A percentile compares a stretch with the other conserved stretches of the same genome.
Evolutionary conservation across 768 basidiomycete genomes (phyloP).

Genomic region (Leccinum variicolor): DNA sequence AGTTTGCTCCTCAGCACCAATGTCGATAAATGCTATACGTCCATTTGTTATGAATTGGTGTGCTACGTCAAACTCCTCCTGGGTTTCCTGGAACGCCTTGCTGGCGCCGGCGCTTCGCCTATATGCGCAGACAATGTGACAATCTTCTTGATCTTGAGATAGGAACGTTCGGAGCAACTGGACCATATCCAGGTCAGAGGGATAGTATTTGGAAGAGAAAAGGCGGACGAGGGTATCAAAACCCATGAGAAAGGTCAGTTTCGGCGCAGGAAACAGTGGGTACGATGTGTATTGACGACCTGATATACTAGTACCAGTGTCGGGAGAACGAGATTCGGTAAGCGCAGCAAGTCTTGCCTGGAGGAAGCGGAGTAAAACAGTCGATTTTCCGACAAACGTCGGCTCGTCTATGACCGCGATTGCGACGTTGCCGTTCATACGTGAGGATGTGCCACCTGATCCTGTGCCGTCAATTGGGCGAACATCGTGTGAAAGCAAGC

Average conservation of each 20-base stretch:
- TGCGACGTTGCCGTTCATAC: slow-evolving; percentile 48
- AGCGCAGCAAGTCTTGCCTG: slow-evolving; percentile 20
- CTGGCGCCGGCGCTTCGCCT: slow-evolving; percentile 33
- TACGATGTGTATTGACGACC: slow-evolving; percentile 6
- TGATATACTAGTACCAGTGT: not conserved
- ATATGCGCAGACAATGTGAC: slow-evolving; percentile 64
- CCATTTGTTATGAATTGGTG: slow-evolving; percentile 48
- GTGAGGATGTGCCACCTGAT: not conserved
- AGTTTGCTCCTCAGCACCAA: slow-evolving; percentile 50
- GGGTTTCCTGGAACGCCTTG: slow-evolving; percentile 26
- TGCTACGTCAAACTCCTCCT: slow-evolving; percentile 34
- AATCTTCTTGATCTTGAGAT: slow-evolving; percentile 50
- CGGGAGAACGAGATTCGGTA: not conserved
- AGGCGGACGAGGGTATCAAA: slow-evolving; percentile 84
- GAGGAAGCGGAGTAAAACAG: slow-evolving; percentile 51
- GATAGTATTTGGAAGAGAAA: slow-evolving; percentile 73
- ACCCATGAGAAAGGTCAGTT: slow-evolving; percentile 73
- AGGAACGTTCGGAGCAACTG: slow-evolving; percentile 57
- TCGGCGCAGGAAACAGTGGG: slow-evolving; percentile 22
- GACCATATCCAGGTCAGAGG: slow-evolving; percentile 50
- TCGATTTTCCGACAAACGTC: slow-evolving; percentile 82
- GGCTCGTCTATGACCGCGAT: slow-evolving; percentile 85
- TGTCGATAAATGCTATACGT: slow-evolving; percentile 58
- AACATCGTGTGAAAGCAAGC: slow-evolving; percentile 54
- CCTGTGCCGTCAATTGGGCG: not conserved